Percentiles rank a stretch among this genome's conserved stretches.
These are phyloP conservation scores for Chondrus crispus DNA, from an alignment of 23 red algal species.

Conservation along the genomic window DNA sequence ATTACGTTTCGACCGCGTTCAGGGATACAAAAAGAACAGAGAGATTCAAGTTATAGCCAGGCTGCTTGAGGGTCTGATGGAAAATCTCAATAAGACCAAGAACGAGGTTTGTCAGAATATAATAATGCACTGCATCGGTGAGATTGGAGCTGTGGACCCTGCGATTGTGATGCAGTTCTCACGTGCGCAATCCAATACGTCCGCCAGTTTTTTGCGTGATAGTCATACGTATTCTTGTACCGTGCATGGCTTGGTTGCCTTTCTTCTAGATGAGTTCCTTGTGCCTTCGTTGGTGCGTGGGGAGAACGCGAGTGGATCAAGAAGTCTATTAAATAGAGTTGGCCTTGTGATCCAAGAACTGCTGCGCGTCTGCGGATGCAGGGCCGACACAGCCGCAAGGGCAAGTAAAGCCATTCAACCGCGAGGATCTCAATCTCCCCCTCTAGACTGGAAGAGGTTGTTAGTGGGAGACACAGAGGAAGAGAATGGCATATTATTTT, in stretches of 20 bases:
- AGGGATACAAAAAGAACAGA: neutral
- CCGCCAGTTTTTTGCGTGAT: neutral
- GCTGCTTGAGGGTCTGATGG: constrained; percentile 4
- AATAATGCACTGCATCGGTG: constrained; percentile 60
- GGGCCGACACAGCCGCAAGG: constrained; percentile 3
- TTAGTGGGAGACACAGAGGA: constrained; percentile 7
- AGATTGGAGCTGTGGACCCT: constrained; percentile 83
- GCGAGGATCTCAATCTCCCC: neutral
- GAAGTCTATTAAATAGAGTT: constrained; percentile 53
- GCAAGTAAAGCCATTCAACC: neutral
- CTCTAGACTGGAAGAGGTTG: constrained; percentile 18
- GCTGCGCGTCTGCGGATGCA: constrained; percentile 73
- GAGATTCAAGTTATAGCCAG: neutral
- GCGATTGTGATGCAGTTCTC: neutral
- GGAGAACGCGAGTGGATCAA: constrained; percentile 17
- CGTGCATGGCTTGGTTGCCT: constrained; percentile 35
- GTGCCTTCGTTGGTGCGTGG: constrained; percentile 67
- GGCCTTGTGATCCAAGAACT: constrained; percentile 92
- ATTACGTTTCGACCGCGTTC: too few relatives aligned
- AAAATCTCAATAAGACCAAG: constrained; percentile 30
- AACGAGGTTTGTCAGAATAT: constrained; percentile 46
- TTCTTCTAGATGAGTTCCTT: constrained; percentile 72
- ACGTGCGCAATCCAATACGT: neutral
- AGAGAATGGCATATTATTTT: constrained; percentile 37
- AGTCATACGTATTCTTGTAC: constrained; percentile 6